Base-by-base conservation (phyloP, 306 rosid species). In the Mucuna pruriens region DNA sequence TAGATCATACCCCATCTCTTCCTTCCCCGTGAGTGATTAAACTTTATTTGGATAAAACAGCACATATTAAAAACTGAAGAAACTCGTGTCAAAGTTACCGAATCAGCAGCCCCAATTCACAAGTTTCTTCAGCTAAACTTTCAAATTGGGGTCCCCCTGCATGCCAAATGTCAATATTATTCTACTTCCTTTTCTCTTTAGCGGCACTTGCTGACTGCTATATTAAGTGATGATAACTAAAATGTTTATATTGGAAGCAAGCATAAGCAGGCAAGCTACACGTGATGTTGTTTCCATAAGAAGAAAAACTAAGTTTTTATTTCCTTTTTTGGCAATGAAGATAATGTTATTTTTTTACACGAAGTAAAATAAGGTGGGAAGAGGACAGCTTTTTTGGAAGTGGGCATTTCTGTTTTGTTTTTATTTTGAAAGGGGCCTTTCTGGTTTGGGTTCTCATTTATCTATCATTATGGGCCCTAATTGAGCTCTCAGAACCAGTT, bases 21-120 rank as follows among this genome's bases (percentile, higher is more conserved):
- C 31, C 51, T 46, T n/a, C 71, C 54, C 65, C 65, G 85, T 75
- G 81, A 75, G 72, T 44, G 61, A 80, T 46, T 46, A 38, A 11
- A 39, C n/a, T n/a, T n/a, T n/a, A n/a, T 79, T 52, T 54, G 83
- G 74, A 63, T 74, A 36, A 61, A 72, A 44, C 60, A 48, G 31
- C 31, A 23, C 19, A 13, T 44, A 71, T 48, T 46, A 46, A 29
- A 44, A 68, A 71, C 31, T 63, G 49, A n/a, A 33, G 80, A 74
- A 54, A 68, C 36, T 25, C 51, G 49, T 20, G 85, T 16, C 70
- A 19, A 58, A 57, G 72, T 44, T 39, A 40, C 17, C 26, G 51
- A 49, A 72, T 63, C 46, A 46, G 26, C 23, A n/a, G 61, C 40
- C 36, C 68, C 16, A n/a, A 16, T 42, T 69, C 83, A 69, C 83